phyloP scores from a whole-genome alignment of 352 stramenopile species.

The Globisporangium nagaii region DNA sequence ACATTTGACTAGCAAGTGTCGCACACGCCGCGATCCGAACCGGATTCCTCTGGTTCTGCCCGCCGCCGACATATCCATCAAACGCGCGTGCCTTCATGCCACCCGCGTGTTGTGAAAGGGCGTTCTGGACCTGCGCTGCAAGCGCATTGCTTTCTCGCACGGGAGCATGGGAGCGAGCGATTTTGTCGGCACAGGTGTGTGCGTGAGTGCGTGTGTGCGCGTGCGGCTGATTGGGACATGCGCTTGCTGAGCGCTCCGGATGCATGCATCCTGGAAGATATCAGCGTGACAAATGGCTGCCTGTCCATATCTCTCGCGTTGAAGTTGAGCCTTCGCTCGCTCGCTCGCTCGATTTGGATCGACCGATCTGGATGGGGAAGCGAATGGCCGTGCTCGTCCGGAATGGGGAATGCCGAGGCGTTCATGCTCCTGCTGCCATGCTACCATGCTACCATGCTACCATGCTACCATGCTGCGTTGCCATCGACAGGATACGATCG shows the following conservation, averaged over 20 bases:
- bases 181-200: too few relatives aligned
- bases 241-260: slow-evolving; percentile 4
- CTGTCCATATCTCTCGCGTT: not conserved
- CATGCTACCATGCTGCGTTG: too few relatives aligned
- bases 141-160: not conserved
- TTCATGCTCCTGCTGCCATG: too few relatives aligned
- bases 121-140: too few relatives aligned
- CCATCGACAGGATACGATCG: not conserved
- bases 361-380: too few relatives aligned
- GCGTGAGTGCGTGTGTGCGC: not conserved
- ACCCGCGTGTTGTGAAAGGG: not conserved
- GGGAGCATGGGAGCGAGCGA: too few relatives aligned
- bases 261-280: not conserved
- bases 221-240: not conserved
- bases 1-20: slow-evolving; percentile 1
- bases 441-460: not conserved
- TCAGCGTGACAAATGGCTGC: slow-evolving; percentile 5
- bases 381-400: too few relatives aligned
- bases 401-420: too few relatives aligned
- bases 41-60: not conserved
- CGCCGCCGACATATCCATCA: not conserved
- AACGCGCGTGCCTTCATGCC: not conserved
- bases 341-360: not conserved
- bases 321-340: too few relatives aligned
- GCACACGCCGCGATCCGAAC: not conserved